Evolutionary conservation across 2,329 filamentous ascomycete species (phyloP).

Genomic region (Neofusicoccum umdonicola): DNA sequence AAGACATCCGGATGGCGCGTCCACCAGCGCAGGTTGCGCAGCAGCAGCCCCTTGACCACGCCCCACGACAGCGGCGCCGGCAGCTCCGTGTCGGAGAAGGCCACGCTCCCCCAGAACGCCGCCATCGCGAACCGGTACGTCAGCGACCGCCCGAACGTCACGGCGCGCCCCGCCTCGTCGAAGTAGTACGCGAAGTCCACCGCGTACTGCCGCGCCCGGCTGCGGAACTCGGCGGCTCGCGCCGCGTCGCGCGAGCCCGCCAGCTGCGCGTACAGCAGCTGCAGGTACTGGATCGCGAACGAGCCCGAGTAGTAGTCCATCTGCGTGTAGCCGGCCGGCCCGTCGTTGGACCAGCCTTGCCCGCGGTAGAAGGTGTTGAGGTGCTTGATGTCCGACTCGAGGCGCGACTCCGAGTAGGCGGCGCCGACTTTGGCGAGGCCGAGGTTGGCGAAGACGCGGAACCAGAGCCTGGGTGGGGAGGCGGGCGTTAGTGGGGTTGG

Average conservation of each 20-base stretch:
- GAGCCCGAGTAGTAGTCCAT: constrained; percentile 85
- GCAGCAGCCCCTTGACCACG: constrained; percentile 71
- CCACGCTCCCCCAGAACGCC: constrained; percentile 77
- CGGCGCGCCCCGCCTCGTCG: constrained; percentile 66
- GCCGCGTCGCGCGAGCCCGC: constrained; percentile 63
- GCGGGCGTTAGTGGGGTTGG: constrained; percentile 55
- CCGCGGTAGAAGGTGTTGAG: constrained; percentile 80
- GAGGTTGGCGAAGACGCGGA: constrained; percentile 79
- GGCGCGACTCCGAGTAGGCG: constrained; percentile 64
- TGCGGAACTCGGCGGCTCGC: constrained; percentile 67
- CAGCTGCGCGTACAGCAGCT: constrained; percentile 73
- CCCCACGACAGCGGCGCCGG: constrained; percentile 73
- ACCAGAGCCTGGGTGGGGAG: constrained; percentile 58
- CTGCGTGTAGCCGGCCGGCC: constrained; percentile 73
- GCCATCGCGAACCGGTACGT: constrained; percentile 84
- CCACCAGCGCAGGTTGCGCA: constrained; percentile 78
- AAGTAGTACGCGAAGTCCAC: constrained; percentile 75
- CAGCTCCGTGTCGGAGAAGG: constrained; percentile 71
- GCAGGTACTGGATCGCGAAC: constrained; percentile 78
- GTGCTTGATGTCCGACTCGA: constrained; percentile 74
- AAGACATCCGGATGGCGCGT: constrained; percentile 72
- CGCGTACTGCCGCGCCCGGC: constrained; percentile 64
- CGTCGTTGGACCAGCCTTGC: constrained; percentile 79
- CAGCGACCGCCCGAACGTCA: constrained; percentile 74
- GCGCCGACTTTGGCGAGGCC: constrained; percentile 73